These are phyloP conservation scores for Closterium sp. DNA, from an alignment of 139 green algal genomes.

Conservation along the genomic window DNA sequence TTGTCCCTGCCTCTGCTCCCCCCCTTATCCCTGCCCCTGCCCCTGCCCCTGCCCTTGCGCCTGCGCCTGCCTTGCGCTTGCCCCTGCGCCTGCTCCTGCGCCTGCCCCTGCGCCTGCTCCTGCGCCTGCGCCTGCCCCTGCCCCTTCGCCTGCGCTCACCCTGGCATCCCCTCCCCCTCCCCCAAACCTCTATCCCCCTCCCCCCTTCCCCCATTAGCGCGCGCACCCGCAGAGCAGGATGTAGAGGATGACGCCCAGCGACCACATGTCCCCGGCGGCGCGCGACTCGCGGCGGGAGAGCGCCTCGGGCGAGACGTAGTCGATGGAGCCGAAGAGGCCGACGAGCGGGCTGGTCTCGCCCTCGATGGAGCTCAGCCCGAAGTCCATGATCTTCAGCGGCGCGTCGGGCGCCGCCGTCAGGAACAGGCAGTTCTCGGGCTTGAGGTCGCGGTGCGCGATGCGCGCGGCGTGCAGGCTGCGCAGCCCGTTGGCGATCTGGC, in stretches of 20 bases:
- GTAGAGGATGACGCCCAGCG: conserved; percentile 95
- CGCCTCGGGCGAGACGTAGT: conserved; percentile 54
- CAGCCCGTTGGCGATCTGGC: conserved; percentile 44
- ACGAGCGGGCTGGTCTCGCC: conserved; percentile 7
- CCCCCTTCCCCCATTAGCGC: not conserved
- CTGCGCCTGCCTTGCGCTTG: too few relatives aligned
- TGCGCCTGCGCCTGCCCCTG: too few relatives aligned
- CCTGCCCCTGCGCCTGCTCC: too few relatives aligned
- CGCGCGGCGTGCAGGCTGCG: conserved; percentile 31
- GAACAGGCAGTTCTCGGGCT: conserved; percentile 96
- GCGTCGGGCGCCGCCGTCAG: conserved; percentile 63
- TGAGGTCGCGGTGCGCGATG: conserved; percentile 65
- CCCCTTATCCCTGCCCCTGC: too few relatives aligned
- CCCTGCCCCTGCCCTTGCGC: not conserved
- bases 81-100: too few relatives aligned
- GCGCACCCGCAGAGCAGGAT: conserved; percentile 84
- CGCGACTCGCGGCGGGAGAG: conserved; percentile 65
- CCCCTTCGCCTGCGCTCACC: too few relatives aligned
- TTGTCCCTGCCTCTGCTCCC: too few relatives aligned
- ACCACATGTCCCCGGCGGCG: conserved; percentile 90
- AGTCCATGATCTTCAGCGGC: conserved; percentile 91
- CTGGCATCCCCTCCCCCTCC: too few relatives aligned
- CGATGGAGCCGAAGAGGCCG: conserved; percentile 48
- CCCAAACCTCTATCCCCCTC: not conserved
- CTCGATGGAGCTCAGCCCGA: conserved; percentile 69